Evolutionary conservation across 1,284 basidiomycete species (phyloP), one percentile per base, ranked within the genome.

Genomic region (Puccinia hordei): DNA sequence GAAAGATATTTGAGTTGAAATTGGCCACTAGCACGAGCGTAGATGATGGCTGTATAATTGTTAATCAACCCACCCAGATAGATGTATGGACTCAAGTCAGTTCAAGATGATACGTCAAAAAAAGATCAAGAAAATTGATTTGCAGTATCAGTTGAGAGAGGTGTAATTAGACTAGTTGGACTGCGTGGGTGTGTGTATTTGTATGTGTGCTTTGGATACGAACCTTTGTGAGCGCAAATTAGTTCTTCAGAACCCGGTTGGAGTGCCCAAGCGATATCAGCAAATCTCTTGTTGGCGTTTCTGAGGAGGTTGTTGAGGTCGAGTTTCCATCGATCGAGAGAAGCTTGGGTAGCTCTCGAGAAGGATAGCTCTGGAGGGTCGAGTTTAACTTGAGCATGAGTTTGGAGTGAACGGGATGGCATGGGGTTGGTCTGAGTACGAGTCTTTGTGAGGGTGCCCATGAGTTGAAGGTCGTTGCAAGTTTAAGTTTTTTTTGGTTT

Each of bases 161-260:
- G 57, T 55, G 10, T n/a, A n/a, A n/a, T n/a, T n/a, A n/a, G n/a
- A n/a, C n/a, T n/a, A n/a, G n/a, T n/a, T n/a, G n/a, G n/a, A n/a
- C n/a, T n/a, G n/a, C n/a, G n/a, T n/a, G n/a, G n/a, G n/a, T 61
- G 59, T 30, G 33, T 66, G 13, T 66, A 6, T 5, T 24, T 55
- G 53, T 6, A 5, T 3, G n/a, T 55, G 10, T 8, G 69, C 44
- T 24, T 12, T 51, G 8, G n/a, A 49, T 12, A 61, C 38, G 22
- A 30, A 93, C 93, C 93, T 89, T 96, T 95, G 86, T 96, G 94
- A 0, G 92, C 93, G 90, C 92, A 93, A 22, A 95, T 81, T 63
- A 65, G 81, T 44, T 81, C 81, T 15, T 59, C 17, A 12, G 72
- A 61, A 24, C 66, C 68, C 13, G 65, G 63, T 2, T 75, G 81